These are phyloP conservation scores for Chalciporus pseudorubinellus DNA, from an alignment of 768 basidiomycete genomes.

Conservation along the genomic window DNA sequence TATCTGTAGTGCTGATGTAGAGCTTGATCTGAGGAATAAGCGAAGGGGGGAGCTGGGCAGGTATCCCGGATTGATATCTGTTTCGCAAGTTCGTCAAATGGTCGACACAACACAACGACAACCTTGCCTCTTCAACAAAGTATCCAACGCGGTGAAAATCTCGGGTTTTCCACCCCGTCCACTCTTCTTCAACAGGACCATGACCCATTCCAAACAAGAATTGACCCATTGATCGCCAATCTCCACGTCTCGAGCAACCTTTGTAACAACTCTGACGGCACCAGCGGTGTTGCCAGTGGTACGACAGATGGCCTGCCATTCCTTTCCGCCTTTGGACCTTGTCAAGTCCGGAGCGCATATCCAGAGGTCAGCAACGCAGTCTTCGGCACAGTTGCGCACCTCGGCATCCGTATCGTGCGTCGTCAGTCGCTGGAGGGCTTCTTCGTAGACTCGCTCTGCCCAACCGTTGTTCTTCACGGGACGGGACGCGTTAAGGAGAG, in stretches of 20 bases:
- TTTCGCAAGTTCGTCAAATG: background rate
- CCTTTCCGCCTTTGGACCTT: conserved; percentile 58
- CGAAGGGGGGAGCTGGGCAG: conserved; percentile 54
- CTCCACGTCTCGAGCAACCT: conserved; percentile 74
- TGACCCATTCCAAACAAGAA: conserved; percentile 73
- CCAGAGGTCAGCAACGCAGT: conserved; percentile 84
- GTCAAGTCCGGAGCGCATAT: conserved; percentile 78
- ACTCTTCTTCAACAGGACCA: conserved; percentile 72
- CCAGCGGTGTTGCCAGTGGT: conserved; percentile 67
- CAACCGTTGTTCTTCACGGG: conserved; percentile 66
- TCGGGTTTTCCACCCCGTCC: conserved; percentile 77
- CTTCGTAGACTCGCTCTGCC: conserved; percentile 70
- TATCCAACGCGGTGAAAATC: conserved; percentile 73
- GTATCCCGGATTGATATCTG: conserved; percentile 49
- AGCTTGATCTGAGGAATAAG: conserved; percentile 73
- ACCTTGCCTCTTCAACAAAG: conserved; percentile 62
- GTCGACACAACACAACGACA: background rate
- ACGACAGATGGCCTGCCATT: conserved; percentile 81
- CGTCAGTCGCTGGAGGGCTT: conserved; percentile 66
- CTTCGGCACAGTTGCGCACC: conserved; percentile 79
- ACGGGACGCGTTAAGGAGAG: conserved; percentile 72
- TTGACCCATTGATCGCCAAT: conserved; percentile 79
- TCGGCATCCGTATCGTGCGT: conserved; percentile 90
- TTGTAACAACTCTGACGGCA: conserved; percentile 78
- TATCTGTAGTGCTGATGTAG: conserved; percentile 74